Conservation (phyloP, 2,329 filamentous ascomycete genomes). For the Venturia carpophila region DNA sequence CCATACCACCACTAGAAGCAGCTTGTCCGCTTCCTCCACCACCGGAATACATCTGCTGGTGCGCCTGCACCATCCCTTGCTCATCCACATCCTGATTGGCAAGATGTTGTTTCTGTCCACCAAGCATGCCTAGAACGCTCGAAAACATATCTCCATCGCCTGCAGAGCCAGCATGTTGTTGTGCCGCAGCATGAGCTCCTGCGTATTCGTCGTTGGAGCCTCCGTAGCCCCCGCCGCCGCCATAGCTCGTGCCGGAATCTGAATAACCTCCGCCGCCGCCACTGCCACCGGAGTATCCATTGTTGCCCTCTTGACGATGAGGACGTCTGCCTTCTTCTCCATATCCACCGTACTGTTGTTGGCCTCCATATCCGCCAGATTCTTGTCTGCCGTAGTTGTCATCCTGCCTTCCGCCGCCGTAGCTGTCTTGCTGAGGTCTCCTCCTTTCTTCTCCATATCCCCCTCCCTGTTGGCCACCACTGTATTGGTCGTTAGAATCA, state of each 20-base stretch:
- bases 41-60: conserved; percentile 64
- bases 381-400: conserved; percentile 20
- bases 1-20: conserved; percentile 36
- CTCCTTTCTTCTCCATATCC: conserved; percentile 15
- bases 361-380: conserved; percentile 6
- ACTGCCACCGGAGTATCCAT: conserved; percentile 21
- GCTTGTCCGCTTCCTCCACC: conserved; percentile 33
- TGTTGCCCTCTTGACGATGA: conserved; percentile 21
- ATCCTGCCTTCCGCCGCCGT: conserved; percentile 22
- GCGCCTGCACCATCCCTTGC: conserved; percentile 60
- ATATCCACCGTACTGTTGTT: conserved; percentile 15
- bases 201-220: conserved; percentile 45
- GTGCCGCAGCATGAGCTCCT: conserved; percentile 48
- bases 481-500: not conserved
- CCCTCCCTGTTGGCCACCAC: not conserved
- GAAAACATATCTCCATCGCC: conserved; percentile 49
- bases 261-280: conserved; percentile 20
- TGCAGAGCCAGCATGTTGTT: conserved; percentile 43
- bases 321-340: conserved; percentile 18
- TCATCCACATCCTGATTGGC: conserved; percentile 52
- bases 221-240: conserved; percentile 31
- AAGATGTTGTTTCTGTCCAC: conserved; percentile 45
- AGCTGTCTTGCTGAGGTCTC: conserved; percentile 17
- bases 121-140: conserved; percentile 47
- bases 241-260: conserved; percentile 35